Evolutionary conservation across 805 yeast genomes (phyloP), one percentile per base, ranked within the genome.

Genomic region (Maudiozyma barnettii): DNA sequence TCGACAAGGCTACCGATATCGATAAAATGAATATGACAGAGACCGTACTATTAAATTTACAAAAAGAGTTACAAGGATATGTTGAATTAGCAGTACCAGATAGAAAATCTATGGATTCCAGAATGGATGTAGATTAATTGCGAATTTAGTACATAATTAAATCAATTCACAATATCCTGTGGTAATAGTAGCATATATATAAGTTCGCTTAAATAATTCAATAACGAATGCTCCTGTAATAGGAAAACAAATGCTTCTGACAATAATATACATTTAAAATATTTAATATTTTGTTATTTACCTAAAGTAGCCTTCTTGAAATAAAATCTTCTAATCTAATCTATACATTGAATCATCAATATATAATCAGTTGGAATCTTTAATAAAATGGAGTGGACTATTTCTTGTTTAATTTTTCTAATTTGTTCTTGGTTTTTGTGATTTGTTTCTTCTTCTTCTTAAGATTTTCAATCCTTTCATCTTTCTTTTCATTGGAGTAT

Each of bases 401-500:
- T 51, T 61, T 55, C 43, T 55, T 57, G 38, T 60, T 53, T 46
- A 55, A 44, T 31, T 64, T 61, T 41, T 65, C 65, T 50, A 74
- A 55, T 61, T 73, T 71, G 43, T 65, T 60, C 64, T 82, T 79
- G 58, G 80, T 74, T 75, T 84, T 82, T 44, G 77, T 81, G 47
- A 88, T 70, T 63, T 78, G 80, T 67, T 77, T 78, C 68, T 75
- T 82, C 78, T 84, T 84, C 67, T 77, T 75, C 59, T 76, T 72
- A 64, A 85, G 72, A 46, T 74, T 77, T 49, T 82, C 84, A 59
- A 79, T 78, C 69, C 91, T 81, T 45, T 75, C 75, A 61, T 85
- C 88, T 71, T 86, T 84, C 77, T 86, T 80, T 50, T 82, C 81
- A 58, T 85, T 79, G 49, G 95, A 91, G 65, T 87, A 82, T 71